Evolutionary conservation across 148 eudicot species (phyloP), one percentile per base, ranked within the genome.

Genomic region (Bassia scoparia): DNA sequence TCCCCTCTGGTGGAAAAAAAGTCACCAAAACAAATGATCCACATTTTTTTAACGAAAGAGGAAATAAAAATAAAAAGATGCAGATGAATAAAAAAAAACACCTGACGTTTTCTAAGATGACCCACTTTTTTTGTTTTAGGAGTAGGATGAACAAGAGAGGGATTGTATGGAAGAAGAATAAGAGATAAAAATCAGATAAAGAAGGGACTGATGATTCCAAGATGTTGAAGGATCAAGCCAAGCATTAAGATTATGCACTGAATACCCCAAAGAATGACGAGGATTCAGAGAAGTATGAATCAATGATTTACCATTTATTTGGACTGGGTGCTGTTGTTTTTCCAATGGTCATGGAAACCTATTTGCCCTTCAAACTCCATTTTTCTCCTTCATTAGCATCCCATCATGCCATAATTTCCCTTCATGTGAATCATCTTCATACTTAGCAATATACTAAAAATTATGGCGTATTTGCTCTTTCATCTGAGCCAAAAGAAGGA

Each of bases 151-250:
- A 52, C 43, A 63, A 49, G n/a, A 52, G 60, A 68, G 52, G 43
- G 74, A 20, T 49, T 33, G 34, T 24, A 62, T 62, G 67, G 7
- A 41, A 41, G 12, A 41, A 41, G 12, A 41, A 41, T 0, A n/a
- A n/a, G n/a, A n/a, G n/a, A n/a, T n/a, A n/a, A n/a, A n/a, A n/a
- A n/a, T 82, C 75, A 90, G 80, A 88, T 88, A 88, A 81, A 79
- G 91, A 89, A 54, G 93, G 85, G 67, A 87, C 86, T 38, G 91
- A 88, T 69, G 92, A 82, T 23, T n/a, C 89, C 86, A 59, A 83
- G 56, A 52, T 53, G 71, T 76, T 85, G 35, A 78, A 69, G 91
- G 89, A 81, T 87, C 90, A 75, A 89, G 84, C 93, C 93, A 90
- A 75, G 85, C 73, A 74, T 85, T 77, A 74, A 69, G 71, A 61